Percentiles rank a stretch among this genome's conserved stretches.
These are phyloP conservation scores for Chrysoporthe puriensis DNA, from an alignment of 2,329 filamentous ascomycete species.

Conservation along the genomic window DNA sequence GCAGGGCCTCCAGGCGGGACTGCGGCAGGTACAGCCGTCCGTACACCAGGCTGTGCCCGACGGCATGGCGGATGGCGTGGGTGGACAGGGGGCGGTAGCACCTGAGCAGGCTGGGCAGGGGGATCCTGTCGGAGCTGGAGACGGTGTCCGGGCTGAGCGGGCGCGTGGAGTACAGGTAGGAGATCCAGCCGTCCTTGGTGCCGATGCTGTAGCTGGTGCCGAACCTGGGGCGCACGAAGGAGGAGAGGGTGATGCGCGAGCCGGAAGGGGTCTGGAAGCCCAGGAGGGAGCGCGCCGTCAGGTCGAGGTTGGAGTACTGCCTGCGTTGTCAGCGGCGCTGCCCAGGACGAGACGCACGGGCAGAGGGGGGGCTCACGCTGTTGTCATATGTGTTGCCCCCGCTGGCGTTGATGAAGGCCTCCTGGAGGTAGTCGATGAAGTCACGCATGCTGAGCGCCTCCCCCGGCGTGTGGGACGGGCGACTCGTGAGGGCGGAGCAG, in stretches of 20 bases:
- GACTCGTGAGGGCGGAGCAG: too few relatives aligned
- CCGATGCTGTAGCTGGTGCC: slow-evolving; percentile 93
- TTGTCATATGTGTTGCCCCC: slow-evolving; percentile 31
- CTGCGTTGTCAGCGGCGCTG: neutral
- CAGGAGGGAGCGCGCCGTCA: slow-evolving; percentile 57
- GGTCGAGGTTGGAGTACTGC: slow-evolving; percentile 50
- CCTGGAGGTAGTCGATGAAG: slow-evolving; percentile 28
- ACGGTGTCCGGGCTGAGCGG: slow-evolving; percentile 69
- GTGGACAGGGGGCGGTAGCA: slow-evolving; percentile 79
- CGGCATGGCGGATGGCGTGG: slow-evolving; percentile 15
- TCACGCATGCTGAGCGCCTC: slow-evolving; percentile 21
- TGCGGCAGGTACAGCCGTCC: slow-evolving; percentile 81
- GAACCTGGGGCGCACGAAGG: slow-evolving; percentile 89
- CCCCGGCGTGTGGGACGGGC: neutral
- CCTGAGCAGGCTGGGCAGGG: slow-evolving; percentile 75
- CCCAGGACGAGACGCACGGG: neutral
- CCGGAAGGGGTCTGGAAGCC: slow-evolving; percentile 87
- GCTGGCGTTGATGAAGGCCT: slow-evolving; percentile 26
- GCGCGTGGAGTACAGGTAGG: slow-evolving; percentile 91
- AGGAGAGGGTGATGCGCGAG: slow-evolving; percentile 83
- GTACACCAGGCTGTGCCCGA: slow-evolving; percentile 62
- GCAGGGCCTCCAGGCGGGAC: slow-evolving; percentile 83
- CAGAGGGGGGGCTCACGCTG: slow-evolving; percentile 17
- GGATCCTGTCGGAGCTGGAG: slow-evolving; percentile 72
- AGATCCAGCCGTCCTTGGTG: slow-evolving; percentile 93